Conservation (phyloP, 768 basidiomycete genomes). For the Rhizopogon rudus region DNA sequence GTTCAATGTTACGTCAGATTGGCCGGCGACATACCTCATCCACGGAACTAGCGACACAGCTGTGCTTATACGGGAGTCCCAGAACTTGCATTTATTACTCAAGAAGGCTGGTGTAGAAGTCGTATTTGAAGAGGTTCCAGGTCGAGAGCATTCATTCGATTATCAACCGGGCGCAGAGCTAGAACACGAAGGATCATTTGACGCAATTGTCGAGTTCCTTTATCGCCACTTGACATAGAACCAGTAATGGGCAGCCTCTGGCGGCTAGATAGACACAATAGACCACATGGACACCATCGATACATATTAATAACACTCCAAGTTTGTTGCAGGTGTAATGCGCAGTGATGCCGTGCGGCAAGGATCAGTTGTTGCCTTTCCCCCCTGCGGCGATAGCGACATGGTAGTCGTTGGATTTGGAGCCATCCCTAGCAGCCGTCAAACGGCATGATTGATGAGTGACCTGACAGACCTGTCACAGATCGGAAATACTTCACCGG, state of each 20-base stretch:
- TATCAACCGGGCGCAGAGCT: constrained; percentile 35
- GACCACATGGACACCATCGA: too few species aligned
- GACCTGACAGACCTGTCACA: too few species aligned
- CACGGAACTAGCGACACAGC: constrained; percentile 47
- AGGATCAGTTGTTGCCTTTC: too few species aligned
- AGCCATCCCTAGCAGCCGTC: too few species aligned
- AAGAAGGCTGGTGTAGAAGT: constrained; percentile 30
- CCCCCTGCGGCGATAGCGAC: too few species aligned
- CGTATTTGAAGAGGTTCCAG: constrained; percentile 33
- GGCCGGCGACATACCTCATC: constrained; percentile 43
- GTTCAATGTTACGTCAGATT: constrained; percentile 27
- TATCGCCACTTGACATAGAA: constrained; percentile 12
- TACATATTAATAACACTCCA: too few species aligned
- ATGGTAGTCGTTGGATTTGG: too few species aligned
- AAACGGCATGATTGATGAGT: too few species aligned
- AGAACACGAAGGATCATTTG: constrained; percentile 30
- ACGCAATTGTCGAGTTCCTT: constrained; percentile 35
- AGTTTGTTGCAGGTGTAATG: too few species aligned
- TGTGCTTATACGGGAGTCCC: constrained; percentile 39
- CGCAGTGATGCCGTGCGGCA: too few species aligned
- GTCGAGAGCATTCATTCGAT: constrained; percentile 54
- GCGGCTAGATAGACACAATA: background rate
- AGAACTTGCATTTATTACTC: constrained; percentile 29
- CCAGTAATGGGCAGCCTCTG: too few species aligned
- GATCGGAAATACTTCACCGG: too few species aligned